A percentile compares a stretch with the other conserved stretches of the same genome.
phyloP scores from a whole-genome alignment of 768 basidiomycete genomes.

The Tricholoma sp. region DNA sequence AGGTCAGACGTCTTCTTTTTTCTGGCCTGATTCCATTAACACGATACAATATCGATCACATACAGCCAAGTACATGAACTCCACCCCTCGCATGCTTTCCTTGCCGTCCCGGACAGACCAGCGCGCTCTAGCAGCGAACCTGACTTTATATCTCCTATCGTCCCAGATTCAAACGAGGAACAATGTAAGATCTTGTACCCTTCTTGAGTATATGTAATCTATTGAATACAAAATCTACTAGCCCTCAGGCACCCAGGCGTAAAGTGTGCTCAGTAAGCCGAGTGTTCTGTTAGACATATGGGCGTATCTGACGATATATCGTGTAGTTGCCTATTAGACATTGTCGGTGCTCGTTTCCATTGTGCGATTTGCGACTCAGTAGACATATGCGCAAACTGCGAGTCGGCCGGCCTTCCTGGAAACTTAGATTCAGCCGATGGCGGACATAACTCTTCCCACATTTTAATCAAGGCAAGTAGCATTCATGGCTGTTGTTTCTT shows the following conservation, averaged over 20 bases:
- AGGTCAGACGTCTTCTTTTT: conserved; percentile 39
- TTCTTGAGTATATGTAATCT: background rate
- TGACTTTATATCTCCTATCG: conserved; percentile 25
- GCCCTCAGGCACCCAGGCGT: conserved; percentile 77
- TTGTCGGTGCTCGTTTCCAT: conserved; percentile 89
- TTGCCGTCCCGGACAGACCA: conserved; percentile 68
- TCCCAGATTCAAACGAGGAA: conserved; percentile 47
- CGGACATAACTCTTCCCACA: conserved; percentile 81
- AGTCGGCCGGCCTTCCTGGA: conserved; percentile 80
- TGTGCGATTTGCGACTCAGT: conserved; percentile 84
- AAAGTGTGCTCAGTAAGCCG: conserved; percentile 79
- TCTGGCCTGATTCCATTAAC: conserved; percentile 1
- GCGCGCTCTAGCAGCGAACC: conserved; percentile 34
- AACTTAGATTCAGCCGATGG: conserved; percentile 74
- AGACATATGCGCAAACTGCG: conserved; percentile 85
- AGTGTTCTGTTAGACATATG: background rate
- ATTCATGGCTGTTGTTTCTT: background rate
- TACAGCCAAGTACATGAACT: conserved; percentile 84
- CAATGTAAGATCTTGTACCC: conserved; percentile 42
- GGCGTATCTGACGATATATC: background rate
- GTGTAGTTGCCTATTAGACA: conserved; percentile 78
- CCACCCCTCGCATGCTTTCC: conserved; percentile 85
- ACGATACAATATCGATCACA: background rate
- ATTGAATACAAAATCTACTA: conserved; percentile 20
- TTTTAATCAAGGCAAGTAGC: conserved; percentile 79